Conservation (phyloP, 768 basidiomycete species). For the Cubamyces sp. region DNA sequence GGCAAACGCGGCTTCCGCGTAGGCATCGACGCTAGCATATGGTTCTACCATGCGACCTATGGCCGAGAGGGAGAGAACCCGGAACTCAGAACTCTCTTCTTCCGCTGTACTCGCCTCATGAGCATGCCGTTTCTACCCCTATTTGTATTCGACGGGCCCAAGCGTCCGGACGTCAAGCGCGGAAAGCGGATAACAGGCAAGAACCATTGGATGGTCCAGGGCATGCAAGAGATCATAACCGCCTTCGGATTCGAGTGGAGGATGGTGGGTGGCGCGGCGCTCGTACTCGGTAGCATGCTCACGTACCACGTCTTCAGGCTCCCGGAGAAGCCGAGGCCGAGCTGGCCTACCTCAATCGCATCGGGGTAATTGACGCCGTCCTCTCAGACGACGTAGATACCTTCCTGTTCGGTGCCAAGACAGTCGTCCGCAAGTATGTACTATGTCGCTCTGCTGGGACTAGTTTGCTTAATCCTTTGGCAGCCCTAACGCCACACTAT, state of each 20-base stretch:
- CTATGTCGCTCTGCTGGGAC: not conserved
- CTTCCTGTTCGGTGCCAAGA: constrained; percentile 84
- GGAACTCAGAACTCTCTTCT: constrained; percentile 81
- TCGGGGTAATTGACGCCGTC: constrained; percentile 85
- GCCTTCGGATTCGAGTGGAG: constrained; percentile 83
- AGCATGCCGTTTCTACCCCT: constrained; percentile 81
- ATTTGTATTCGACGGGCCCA: constrained; percentile 91
- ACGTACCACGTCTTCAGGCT: constrained; percentile 50
- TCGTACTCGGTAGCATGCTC: constrained; percentile 36
- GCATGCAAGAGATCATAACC: constrained; percentile 78
- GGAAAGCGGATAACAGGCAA: constrained; percentile 70
- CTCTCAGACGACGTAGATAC: constrained; percentile 94
- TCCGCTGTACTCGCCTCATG: constrained; percentile 80
- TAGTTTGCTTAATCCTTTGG: not conserved
- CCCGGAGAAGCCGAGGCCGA: constrained; percentile 97
- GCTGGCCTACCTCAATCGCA: constrained; percentile 80
- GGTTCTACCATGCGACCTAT: constrained; percentile 81
- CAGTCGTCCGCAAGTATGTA: constrained; percentile 81
- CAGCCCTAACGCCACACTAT: constrained; percentile 73
- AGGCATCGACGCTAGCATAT: constrained; percentile 84
- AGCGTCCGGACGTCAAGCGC: constrained; percentile 80
- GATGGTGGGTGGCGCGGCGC: constrained; percentile 48
- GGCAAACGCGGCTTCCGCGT: constrained; percentile 75
- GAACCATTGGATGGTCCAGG: constrained; percentile 66
- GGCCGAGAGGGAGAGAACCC: constrained; percentile 86